These are phyloP conservation scores for Alternaria hordeiaustralica DNA, from an alignment of 2,329 filamentous ascomycete genomes.

Conservation along the genomic window DNA sequence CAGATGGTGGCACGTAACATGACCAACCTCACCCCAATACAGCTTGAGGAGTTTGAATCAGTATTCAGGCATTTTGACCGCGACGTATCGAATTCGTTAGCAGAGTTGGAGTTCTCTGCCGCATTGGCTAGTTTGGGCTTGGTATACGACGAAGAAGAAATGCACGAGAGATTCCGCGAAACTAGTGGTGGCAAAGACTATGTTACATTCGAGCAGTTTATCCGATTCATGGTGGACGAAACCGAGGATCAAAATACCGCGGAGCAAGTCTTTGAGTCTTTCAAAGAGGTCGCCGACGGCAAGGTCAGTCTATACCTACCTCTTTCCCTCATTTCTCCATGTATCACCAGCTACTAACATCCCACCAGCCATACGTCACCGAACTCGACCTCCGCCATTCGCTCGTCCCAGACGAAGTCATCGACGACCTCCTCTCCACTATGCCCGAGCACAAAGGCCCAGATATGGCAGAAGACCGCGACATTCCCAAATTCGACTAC, in stretches of 20 bases:
- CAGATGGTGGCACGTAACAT: constrained; percentile 98
- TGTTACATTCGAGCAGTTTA: constrained; percentile 98
- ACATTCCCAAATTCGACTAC: constrained; percentile 91
- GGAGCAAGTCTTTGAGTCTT: constrained; percentile 97
- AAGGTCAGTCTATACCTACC: constrained; percentile 65
- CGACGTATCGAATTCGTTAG: constrained; percentile 85
- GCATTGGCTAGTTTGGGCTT: constrained; percentile 93
- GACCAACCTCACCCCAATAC: constrained; percentile 98
- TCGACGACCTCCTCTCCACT: constrained; percentile 85
- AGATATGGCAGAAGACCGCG: constrained; percentile 83
- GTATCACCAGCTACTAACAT: constrained; percentile 13
- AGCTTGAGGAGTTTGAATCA: constrained; percentile 97
- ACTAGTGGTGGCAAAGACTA: constrained; percentile 80
- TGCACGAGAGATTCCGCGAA: constrained; percentile 92
- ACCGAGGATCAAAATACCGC: constrained; percentile 99
- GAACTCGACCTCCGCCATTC: constrained; percentile 96
- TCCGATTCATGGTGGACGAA: constrained; percentile 98
- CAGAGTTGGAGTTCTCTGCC: constrained; percentile 94
- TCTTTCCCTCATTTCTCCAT: neutral
- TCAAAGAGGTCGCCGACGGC: constrained; percentile 95
- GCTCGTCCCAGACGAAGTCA: constrained; percentile 94
- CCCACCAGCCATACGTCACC: constrained; percentile 81
- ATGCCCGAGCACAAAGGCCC: constrained; percentile 87
- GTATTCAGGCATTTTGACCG: constrained; percentile 98
- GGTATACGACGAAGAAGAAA: constrained; percentile 96